Evolutionary conservation across 768 basidiomycete species (phyloP).

Genomic region (Auriscalpium vulgare): DNA sequence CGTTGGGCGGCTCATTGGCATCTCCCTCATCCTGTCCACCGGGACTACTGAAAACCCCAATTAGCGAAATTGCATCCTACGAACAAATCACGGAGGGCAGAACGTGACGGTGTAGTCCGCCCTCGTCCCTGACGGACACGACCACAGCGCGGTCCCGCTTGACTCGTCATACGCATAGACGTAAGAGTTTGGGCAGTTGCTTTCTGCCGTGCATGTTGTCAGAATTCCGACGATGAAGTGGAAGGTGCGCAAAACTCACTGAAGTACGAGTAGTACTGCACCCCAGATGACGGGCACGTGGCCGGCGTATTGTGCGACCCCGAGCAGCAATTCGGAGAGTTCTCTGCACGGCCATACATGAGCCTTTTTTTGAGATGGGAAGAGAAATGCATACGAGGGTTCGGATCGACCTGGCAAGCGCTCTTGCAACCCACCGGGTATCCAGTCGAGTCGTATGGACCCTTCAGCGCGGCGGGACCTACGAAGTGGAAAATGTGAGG

Average conservation of each 20-base stretch:
- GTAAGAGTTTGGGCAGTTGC: constrained; percentile 38
- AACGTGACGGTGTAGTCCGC: constrained; percentile 5
- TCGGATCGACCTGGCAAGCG: constrained; percentile 27
- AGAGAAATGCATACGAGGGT: constrained; percentile 21
- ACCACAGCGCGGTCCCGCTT: constrained; percentile 37
- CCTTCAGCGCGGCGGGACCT: constrained; percentile 22
- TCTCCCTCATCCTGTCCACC: too few species aligned
- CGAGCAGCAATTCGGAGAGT: constrained; percentile 28
- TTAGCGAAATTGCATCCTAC: too few species aligned
- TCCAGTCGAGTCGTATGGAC: constrained; percentile 24
- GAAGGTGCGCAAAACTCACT: constrained; percentile 23
- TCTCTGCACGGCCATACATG: constrained; percentile 6
- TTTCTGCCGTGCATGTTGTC: constrained; percentile 22
- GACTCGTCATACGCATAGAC: constrained; percentile 46
- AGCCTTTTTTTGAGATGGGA: not conserved
- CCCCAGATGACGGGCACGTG: constrained; percentile 36
- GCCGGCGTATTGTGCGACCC: constrained; percentile 22
- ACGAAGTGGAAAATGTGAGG: not conserved
- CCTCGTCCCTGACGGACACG: constrained; percentile 25
- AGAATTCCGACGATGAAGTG: too few species aligned
- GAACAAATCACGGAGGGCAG: not conserved
- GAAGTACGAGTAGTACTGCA: constrained; percentile 37
- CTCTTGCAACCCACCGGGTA: constrained; percentile 25
- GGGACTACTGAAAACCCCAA: too few species aligned
- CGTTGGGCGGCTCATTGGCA: too few species aligned